Evolutionary conservation across 768 basidiomycete genomes (phyloP), one percentile per base, ranked within the genome.

Genomic region (Strobilomyces echinocephalus): DNA sequence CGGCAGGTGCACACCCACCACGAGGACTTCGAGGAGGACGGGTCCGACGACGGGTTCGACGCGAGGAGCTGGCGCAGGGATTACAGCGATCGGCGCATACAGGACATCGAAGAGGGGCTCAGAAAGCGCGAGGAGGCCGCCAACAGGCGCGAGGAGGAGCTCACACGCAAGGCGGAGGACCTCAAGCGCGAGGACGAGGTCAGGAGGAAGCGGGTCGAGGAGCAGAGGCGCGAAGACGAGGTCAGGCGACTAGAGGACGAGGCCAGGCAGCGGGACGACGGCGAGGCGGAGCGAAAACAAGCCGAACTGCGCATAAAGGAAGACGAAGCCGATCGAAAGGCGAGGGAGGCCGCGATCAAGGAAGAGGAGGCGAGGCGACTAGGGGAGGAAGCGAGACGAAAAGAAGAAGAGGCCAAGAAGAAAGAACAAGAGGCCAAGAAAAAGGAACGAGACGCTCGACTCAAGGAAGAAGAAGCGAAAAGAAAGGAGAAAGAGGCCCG

Each of bases 121-220:
- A 66, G 58, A 46, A 66, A 54, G 58, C 68, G 63, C 46, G 69
- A 73, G 46, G 68, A 70, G 34, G 72, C 73, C 12, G 73, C 67
- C 15, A 63, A 40, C 31, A 60, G 58, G 46, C 69, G 65, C 5
- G 72, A 74, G 50, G 69, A 69, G 33, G 69, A 70, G 5, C 52
- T 71, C 33, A 66, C 60, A 55, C 68, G 53, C 59, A 72, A 61
- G 44, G 74, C 69, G 26, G 73, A 73, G 16, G 76, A 76, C 26
- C 62, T 68, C 2, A 61, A 52, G 49, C 61, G 63, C 2, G 66
- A 70, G 54, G 68, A 68, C 11, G 65, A 60, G n/a, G 62, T 60
- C n/a, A 62, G 58, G 45, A 60, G 44, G 42, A 66, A 57, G 53
- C 50, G 20, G 21, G 30, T 62, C 30, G 72, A 63, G 50, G 68